A percentile compares a stretch with the other conserved stretches of the same genome.
Conservation (phyloP, 257 asterid genomes). For the Mentha longifolia region DNA sequence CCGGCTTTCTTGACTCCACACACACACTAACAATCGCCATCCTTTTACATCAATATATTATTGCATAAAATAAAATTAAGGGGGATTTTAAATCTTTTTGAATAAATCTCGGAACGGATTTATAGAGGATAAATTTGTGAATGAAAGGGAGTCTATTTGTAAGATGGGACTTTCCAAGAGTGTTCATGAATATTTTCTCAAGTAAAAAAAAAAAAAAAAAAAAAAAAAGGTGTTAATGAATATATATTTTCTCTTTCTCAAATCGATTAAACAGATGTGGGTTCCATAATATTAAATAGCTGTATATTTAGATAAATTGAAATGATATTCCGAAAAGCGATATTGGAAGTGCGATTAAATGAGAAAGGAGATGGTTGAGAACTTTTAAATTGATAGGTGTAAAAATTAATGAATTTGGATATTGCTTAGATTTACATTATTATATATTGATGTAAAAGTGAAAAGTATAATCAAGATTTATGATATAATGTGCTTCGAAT, state of each 20-base stretch:
- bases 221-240: too few species aligned
- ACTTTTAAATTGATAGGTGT: too few species aligned
- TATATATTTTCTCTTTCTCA: too few species aligned
- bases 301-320: slow-evolving; percentile 1
- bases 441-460: too few species aligned
- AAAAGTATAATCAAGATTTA: too few species aligned
- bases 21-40: not conserved
- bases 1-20: slow-evolving; percentile 36
- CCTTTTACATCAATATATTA: not conserved
- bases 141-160: not conserved
- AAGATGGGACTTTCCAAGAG: not conserved
- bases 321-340: not conserved
- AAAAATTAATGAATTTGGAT: too few species aligned
- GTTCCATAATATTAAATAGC: slow-evolving; percentile 23
- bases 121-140: not conserved
- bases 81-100: not conserved
- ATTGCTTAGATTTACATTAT: too few species aligned
- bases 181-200: too few species aligned
- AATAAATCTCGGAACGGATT: not conserved
- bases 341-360: not conserved
- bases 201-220: too few species aligned
- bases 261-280: not conserved
- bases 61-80: not conserved
- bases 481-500: too few species aligned
- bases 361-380: too few species aligned